phyloP scores from a whole-genome alignment of 495 filamentous ascomycete species.

The Daldinia childiae region DNA sequence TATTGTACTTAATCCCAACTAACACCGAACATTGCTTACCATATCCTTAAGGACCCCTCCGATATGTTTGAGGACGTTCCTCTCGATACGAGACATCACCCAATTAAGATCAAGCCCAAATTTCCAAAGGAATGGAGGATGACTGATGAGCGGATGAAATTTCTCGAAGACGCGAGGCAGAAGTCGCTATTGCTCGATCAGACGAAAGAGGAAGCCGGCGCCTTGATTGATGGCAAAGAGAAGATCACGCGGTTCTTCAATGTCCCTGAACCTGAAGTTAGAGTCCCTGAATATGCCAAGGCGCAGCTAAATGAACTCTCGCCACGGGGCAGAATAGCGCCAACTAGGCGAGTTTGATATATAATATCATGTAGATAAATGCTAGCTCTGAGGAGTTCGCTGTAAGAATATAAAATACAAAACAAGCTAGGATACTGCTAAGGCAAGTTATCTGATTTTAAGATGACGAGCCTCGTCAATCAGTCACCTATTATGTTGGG shows the following conservation, averaged over 20 bases:
- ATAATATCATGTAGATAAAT: constrained; percentile 19
- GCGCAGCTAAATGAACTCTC: constrained; percentile 13
- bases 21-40: constrained; percentile 11
- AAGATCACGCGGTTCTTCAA: constrained; percentile 58
- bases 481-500: not conserved
- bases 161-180: constrained; percentile 68
- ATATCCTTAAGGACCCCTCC: constrained; percentile 61
- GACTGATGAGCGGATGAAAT: constrained; percentile 71
- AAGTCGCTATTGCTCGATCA: constrained; percentile 60
- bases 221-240: constrained; percentile 64
- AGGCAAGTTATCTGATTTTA: not conserved
- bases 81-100: constrained; percentile 88
- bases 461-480: not conserved
- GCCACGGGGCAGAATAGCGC: not conserved
- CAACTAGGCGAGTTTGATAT: constrained; percentile 5
- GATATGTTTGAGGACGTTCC: constrained; percentile 92
- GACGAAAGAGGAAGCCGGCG: constrained; percentile 55
- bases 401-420: constrained; percentile 23
- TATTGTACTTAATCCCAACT: not conserved
- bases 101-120: constrained; percentile 68
- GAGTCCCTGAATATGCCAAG: constrained; percentile 47
- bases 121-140: constrained; percentile 88
- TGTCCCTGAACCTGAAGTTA: constrained; percentile 6
- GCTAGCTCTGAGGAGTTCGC: not conserved
- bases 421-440: not conserved